phyloP scores from a whole-genome alignment of 495 filamentous ascomycete species.

The Bacidia rubella region DNA sequence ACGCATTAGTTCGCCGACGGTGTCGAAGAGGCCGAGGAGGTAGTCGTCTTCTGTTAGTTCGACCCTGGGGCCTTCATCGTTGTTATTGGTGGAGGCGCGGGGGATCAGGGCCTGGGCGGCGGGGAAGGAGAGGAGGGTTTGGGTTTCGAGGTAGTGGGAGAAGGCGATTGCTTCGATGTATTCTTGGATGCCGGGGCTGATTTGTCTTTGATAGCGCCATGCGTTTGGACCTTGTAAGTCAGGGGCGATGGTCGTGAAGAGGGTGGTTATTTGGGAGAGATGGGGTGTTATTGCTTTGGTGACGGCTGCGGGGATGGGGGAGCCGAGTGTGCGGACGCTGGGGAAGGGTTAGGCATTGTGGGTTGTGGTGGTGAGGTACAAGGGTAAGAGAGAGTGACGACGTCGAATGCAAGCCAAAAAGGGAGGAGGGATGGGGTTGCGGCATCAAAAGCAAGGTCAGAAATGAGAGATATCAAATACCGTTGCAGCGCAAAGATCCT shows the following conservation, averaged over 20 bases:
- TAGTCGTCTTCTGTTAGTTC: slow-evolving; percentile 72
- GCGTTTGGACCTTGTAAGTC: slow-evolving; percentile 68
- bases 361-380: background rate
- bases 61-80: no score
- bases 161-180: slow-evolving; percentile 81
- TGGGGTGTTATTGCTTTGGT: slow-evolving; percentile 49
- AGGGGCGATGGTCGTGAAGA: slow-evolving; percentile 49
- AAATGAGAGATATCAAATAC: slow-evolving; percentile 30
- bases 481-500: slow-evolving; percentile 92
- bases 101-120: slow-evolving; percentile 42
- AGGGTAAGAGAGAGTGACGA: background rate
- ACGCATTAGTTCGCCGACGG: slow-evolving; percentile 90
- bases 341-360: background rate
- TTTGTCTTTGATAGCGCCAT: slow-evolving; percentile 68
- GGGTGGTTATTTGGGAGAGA: slow-evolving; percentile 49
- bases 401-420: no score
- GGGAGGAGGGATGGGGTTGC: no score
- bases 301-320: slow-evolving; percentile 50
- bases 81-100: slow-evolving; percentile 36
- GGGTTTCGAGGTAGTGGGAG: slow-evolving; percentile 69
- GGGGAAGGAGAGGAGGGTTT: slow-evolving; percentile 53
- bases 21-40: slow-evolving; percentile 79
- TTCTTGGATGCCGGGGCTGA: slow-evolving; percentile 74
- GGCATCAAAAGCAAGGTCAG: background rate
- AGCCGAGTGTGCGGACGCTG: slow-evolving; percentile 51